phyloP scores from a whole-genome alignment of 2,329 filamentous ascomycete genomes.

The Tolypocladium pustulatum region DNA sequence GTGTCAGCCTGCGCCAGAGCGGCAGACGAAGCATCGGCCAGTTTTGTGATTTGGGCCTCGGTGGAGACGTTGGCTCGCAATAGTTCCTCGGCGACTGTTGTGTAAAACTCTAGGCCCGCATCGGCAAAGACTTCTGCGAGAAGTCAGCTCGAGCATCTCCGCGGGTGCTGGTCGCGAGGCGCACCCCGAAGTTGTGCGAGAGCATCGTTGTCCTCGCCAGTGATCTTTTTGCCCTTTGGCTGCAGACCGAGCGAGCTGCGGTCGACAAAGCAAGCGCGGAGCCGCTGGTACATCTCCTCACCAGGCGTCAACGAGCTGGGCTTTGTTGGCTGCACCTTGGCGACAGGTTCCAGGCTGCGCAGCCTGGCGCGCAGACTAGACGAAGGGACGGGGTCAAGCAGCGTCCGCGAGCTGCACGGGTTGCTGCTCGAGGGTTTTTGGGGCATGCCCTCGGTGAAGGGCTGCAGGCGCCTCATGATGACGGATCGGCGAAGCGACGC shows the following conservation, averaged over 20 bases:
- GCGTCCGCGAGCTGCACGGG: not conserved
- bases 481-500: not conserved
- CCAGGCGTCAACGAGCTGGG: slow-evolving; percentile 1
- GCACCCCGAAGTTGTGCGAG: slow-evolving; percentile 11
- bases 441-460: not conserved
- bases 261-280: slow-evolving; percentile 11
- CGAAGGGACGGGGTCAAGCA: slow-evolving; percentile 6
- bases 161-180: not conserved
- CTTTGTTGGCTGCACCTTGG: not conserved
- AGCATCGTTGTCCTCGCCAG: not conserved
- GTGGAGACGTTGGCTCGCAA: slow-evolving; percentile 12
- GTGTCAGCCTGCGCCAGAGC: slow-evolving; percentile 7
- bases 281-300: slow-evolving; percentile 12
- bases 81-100: slow-evolving; percentile 10
- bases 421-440: not conserved
- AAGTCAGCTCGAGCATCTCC: not conserved
- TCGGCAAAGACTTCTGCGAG: slow-evolving; percentile 12
- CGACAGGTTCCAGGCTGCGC: slow-evolving; percentile 10
- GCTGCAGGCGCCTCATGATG: not conserved
- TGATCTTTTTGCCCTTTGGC: not conserved
- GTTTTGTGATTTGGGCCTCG: slow-evolving; percentile 8
- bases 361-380: slow-evolving; percentile 17
- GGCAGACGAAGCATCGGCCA: slow-evolving; percentile 9
- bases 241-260: not conserved
- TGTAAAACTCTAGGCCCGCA: slow-evolving; percentile 11